These are phyloP conservation scores for Themeda triandra DNA, from an alignment of 176 grass and related monocot genomes.

Conservation along the genomic window DNA sequence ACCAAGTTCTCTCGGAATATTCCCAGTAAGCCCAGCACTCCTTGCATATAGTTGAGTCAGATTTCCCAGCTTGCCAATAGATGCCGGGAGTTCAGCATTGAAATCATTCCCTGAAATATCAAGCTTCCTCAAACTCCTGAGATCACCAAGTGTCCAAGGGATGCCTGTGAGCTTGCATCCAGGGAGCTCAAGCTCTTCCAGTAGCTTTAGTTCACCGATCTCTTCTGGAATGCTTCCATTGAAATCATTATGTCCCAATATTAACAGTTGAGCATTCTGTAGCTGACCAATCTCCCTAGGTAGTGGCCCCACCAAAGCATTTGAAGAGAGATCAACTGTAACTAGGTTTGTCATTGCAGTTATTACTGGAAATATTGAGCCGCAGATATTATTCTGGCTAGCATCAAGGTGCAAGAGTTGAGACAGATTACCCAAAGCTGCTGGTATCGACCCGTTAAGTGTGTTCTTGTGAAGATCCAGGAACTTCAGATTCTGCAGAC, in stretches of 20 bases:
- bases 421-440: conserved; percentile 58
- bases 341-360: conserved; percentile 51
- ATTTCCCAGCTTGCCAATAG: conserved; percentile 62
- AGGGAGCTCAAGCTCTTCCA: conserved; percentile 57
- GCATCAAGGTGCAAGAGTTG: conserved; percentile 68
- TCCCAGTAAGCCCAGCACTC: conserved; percentile 58
- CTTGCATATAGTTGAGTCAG: conserved; percentile 60
- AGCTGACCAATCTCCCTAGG: conserved; percentile 66
- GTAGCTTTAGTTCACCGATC: conserved; percentile 60
- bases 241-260: conserved; percentile 64
- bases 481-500: conserved; percentile 59
- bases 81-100: conserved; percentile 55
- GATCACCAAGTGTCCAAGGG: conserved; percentile 56
- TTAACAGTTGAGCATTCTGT: conserved; percentile 48
- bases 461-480: conserved; percentile 58
- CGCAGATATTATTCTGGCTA: conserved; percentile 62
- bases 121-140: conserved; percentile 65
- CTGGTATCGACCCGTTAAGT: conserved; percentile 63
- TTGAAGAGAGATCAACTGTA: conserved; percentile 82
- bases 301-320: conserved; percentile 64
- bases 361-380: conserved; percentile 71
- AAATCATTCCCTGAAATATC: conserved; percentile 94
- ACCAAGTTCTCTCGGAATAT: conserved; percentile 64
- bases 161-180: conserved; percentile 75
- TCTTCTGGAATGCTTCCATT: conserved; percentile 68